A percentile compares a stretch with the other conserved stretches of the same genome.
Conservation (phyloP, 2,329 filamentous ascomycete genomes). For the Thelonectria rubi region DNA sequence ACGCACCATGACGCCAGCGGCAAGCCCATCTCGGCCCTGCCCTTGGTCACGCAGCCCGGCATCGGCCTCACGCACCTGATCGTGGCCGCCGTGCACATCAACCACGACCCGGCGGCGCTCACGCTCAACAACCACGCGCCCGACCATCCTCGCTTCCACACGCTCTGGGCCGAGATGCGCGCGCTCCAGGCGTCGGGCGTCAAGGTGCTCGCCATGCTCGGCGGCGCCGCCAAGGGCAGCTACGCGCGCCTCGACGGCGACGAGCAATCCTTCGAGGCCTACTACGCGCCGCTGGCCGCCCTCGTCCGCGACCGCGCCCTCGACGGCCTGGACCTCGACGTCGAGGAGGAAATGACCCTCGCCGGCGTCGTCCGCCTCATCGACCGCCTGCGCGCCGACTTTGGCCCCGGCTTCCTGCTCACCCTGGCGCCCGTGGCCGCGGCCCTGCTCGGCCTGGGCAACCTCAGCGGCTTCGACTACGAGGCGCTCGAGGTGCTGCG, state of each 20-base stretch:
- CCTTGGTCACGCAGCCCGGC: constrained; percentile 57
- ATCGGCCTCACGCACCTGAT: constrained; percentile 80
- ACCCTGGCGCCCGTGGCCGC: constrained; percentile 85
- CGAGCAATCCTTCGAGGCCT: constrained; percentile 72
- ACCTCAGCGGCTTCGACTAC: constrained; percentile 86
- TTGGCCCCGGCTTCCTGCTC: constrained; percentile 76
- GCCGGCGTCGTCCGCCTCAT: constrained; percentile 72
- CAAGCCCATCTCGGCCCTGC: constrained; percentile 61
- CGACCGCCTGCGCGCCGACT: constrained; percentile 73
- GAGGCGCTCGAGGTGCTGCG: constrained; percentile 74
- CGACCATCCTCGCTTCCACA: constrained; percentile 70
- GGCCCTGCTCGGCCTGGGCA: constrained; percentile 64
- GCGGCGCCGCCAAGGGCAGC: constrained; percentile 81
- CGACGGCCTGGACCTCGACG: constrained; percentile 79
- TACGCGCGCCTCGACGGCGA: constrained; percentile 67
- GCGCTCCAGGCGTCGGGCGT: constrained; percentile 77
- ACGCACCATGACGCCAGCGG: constrained; percentile 59
- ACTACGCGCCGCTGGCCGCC: constrained; percentile 74
- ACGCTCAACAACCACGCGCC: constrained; percentile 84
- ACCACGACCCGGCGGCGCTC: constrained; percentile 70
- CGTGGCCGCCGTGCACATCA: constrained; percentile 86
- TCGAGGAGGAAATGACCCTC: constrained; percentile 80
- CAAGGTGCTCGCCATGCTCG: constrained; percentile 86
- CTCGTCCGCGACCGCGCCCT: constrained; percentile 69
- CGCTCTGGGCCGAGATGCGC: constrained; percentile 81